Evolutionary conservation across 176 grass and related monocot genomes (phyloP), one percentile per base, ranked within the genome.

Genomic region (Thalia dealbata): DNA sequence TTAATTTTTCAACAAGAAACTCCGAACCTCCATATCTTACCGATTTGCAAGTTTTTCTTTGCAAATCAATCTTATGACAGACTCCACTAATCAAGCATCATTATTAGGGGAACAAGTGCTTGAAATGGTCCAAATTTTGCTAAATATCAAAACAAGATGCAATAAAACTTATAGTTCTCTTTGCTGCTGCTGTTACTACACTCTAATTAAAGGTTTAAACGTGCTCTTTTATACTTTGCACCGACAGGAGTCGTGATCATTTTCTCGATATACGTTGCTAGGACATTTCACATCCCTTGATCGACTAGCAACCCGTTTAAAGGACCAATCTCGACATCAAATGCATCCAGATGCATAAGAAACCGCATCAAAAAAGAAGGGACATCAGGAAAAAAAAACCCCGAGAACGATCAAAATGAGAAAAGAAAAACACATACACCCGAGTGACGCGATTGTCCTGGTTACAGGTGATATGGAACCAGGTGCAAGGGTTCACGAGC

Each of bases 401-500:
- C 14, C 27, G 15, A 32, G 22, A 30, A 66, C 9, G 29, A 38
- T 1, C 32, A 38, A 3, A 66, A 35, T 14, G 6, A 16, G 27
- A 16, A 11, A 15, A 66, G 4, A 32, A 16, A 16, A 66, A 66
- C 63, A 75, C 86, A 67, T 76, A 88, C 86, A 88, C 38, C n/a
- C 81, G 59, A 26, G 86, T 88, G 70, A 88, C 86, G 70, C 81
- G 75, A 76, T 51, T 69, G 67, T 82, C 82, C 62, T 81, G 73
- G 79, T 85, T 82, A 61, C 54, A 71, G 72, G 82, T 78, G 82
- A 75, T 75, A 41, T 75, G 73, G 58, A 75, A 75, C 73, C 73
- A 75, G 46, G 73, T 75, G 73, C 73, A 75, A 2, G 73, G 73
- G 59, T 75, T 75, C 56, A 75, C 73, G 21, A 75, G 73, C 22